Percentiles rank a stretch among this genome's conserved stretches.
Conservation (phyloP, 495 filamentous ascomycete genomes). For the Tirmania nivea region DNA sequence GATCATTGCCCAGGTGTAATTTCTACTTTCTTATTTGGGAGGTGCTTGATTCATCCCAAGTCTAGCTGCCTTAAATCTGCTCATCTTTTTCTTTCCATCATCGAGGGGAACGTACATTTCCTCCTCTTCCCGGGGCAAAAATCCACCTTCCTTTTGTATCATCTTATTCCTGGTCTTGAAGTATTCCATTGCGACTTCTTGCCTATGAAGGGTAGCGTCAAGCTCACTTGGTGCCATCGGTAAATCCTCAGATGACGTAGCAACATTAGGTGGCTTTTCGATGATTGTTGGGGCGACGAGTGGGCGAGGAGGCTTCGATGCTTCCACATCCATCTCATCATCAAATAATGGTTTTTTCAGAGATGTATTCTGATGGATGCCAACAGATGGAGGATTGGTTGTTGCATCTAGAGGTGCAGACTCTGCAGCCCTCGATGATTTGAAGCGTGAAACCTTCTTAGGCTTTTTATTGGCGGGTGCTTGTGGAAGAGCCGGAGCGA, state of each 20-base stretch:
- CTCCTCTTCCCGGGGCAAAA: slow-evolving; percentile 38
- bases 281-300: neutral
- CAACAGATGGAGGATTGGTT: neutral
- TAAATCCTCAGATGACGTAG: neutral
- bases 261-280: neutral
- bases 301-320: neutral
- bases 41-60: slow-evolving; percentile 17
- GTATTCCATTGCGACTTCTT: slow-evolving; percentile 63
- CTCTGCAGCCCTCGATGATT: neutral
- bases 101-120: slow-evolving; percentile 40
- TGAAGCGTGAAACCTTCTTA: neutral
- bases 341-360: neutral
- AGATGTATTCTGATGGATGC: neutral
- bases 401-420: neutral
- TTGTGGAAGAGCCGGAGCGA: neutral
- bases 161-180: slow-evolving; percentile 56
- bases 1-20: no score
- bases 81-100: slow-evolving; percentile 38
- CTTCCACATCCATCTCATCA: neutral
- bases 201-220: slow-evolving; percentile 46
- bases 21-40: no score
- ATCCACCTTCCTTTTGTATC: slow-evolving; percentile 60
- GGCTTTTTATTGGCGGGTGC: neutral
- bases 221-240: slow-evolving; percentile 45
- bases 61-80: slow-evolving; percentile 74